Conservation (phyloP, 2,329 filamentous ascomycete genomes). For the Aplosporella prunicola region DNA sequence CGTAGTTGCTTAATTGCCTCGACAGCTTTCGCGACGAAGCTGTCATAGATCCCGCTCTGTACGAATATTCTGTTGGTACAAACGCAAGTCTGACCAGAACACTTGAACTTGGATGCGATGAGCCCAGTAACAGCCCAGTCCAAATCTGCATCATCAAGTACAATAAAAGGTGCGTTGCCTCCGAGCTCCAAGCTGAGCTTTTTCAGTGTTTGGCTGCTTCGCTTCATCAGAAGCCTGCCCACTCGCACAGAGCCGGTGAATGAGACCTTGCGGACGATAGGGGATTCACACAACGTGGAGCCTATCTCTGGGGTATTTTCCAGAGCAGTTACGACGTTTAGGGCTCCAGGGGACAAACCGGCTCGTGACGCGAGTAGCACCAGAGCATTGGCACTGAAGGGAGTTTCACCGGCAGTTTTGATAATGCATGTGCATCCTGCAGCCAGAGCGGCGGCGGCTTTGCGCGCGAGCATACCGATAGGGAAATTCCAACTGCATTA, state of each 20-base stretch:
- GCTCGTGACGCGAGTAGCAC: conserved; percentile 29
- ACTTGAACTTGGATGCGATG: conserved; percentile 45
- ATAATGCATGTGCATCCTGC: conserved; percentile 28
- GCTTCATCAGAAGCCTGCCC: conserved; percentile 31
- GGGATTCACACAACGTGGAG: conserved; percentile 28
- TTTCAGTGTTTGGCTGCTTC: conserved; percentile 34
- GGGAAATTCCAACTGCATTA: conserved; percentile 34
- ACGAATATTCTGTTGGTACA: conserved; percentile 28
- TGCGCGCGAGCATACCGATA: conserved; percentile 23
- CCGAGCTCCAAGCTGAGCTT: conserved; percentile 35
- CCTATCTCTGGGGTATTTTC: conserved; percentile 14
- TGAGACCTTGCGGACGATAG: conserved; percentile 30
- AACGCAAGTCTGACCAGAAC: conserved; percentile 30
- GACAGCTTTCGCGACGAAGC: conserved; percentile 33
- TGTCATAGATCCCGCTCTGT: conserved; percentile 28
- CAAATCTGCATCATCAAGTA: conserved; percentile 36
- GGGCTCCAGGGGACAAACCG: conserved; percentile 32
- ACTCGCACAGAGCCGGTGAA: conserved; percentile 34
- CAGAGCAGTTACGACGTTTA: conserved; percentile 29
- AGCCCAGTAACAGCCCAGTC: conserved; percentile 30
- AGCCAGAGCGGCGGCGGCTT: conserved; percentile 26
- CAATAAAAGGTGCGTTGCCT: conserved; percentile 35
- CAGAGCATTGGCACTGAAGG: conserved; percentile 28
- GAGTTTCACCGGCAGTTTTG: conserved; percentile 32
- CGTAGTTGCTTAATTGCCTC: conserved; percentile 46